Base-by-base conservation (phyloP, 1,284 basidiomycete genomes). In the Microbotryum saponariae region DNA sequence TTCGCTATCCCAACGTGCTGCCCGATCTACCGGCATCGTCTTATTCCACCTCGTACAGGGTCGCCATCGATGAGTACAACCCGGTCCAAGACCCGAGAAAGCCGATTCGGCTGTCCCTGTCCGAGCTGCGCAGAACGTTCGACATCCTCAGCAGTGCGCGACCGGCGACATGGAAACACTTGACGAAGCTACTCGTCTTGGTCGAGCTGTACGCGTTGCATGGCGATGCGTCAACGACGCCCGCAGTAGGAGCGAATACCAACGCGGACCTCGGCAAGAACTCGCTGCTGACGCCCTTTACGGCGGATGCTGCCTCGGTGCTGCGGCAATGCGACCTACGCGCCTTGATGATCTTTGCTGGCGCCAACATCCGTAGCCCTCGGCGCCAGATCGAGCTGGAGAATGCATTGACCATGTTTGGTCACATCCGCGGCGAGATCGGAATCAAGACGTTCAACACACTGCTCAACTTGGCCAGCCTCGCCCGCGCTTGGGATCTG, bases 181-280 rank as follows among this genome's bases (percentile, higher is more conserved):
- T 69, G 2, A 44, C 58, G 42, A 25, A 65, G 6, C 46, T 69
- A 7, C 60, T 69, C 45, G 62, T 69, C 59, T 59, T 69, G 7
- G 60, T 56, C 51, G 67, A 69, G 49, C 57, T 69, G 2, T 51
- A 67, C 45, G 60, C 67, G 1, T 56, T 55, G 5, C 18, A 48
- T 12, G 31, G 51, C 51, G 27, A 53, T 29, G 20, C 25, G 25
- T 18, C 23, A 31, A 53, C 51, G 27, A 27, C 25, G 37, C 37
- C 37, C 37, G 37, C 12, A 42, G 37, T 42, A 5, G 37, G 37
- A 42, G 12, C 37, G 37, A 18, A 4, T 3, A 42, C 37, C 37
- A 42, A 42, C 16, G 37, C 37, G 14, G 37, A 42, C 37, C 37
- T 42, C 37, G 37, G 37, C 14, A 42, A 42, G 37, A 42, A 42